A percentile compares a stretch with the other conserved stretches of the same genome.
These are phyloP conservation scores for Cladophialophora carrionii DNA, from an alignment of 2,329 filamentous ascomycete species.

Conservation along the genomic window DNA sequence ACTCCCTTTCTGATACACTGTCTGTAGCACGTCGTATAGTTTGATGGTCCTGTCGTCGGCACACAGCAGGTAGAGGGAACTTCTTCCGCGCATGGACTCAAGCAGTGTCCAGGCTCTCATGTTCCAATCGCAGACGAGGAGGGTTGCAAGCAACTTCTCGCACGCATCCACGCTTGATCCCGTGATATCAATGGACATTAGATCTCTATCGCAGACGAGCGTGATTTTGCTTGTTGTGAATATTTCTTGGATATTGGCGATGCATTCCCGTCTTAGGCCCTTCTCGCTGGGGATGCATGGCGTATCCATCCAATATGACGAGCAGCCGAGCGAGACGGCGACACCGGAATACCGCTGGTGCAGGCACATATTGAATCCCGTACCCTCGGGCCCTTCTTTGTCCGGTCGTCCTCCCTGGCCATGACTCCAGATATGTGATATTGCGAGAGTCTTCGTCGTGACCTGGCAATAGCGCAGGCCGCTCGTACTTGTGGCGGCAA, in stretches of 20 bases:
- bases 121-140: constrained; percentile 40
- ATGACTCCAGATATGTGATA: constrained; percentile 26
- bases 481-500: not conserved
- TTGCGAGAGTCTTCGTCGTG: constrained; percentile 12
- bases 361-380: not conserved
- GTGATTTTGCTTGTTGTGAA: constrained; percentile 36
- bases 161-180: constrained; percentile 17
- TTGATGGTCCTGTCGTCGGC: not conserved
- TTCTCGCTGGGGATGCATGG: constrained; percentile 40
- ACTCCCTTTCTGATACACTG: not conserved
- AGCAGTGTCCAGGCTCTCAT: constrained; percentile 40
- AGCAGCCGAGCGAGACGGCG: not conserved
- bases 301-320: constrained; percentile 43
- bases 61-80: not conserved
- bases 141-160: constrained; percentile 35
- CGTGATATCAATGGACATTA: constrained; percentile 40
- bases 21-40: constrained; percentile 1
- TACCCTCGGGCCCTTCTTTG: constrained; percentile 9
- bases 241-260: constrained; percentile 38
- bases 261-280: constrained; percentile 37
- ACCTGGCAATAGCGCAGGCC: constrained; percentile 11
- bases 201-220: constrained; percentile 38
- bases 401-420: constrained; percentile 25
- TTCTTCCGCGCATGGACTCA: constrained; percentile 29
- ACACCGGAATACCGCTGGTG: not conserved